Evolutionary conservation across 1,284 basidiomycete species (phyloP).

Genomic region (Phaffia rhodozyma): DNA sequence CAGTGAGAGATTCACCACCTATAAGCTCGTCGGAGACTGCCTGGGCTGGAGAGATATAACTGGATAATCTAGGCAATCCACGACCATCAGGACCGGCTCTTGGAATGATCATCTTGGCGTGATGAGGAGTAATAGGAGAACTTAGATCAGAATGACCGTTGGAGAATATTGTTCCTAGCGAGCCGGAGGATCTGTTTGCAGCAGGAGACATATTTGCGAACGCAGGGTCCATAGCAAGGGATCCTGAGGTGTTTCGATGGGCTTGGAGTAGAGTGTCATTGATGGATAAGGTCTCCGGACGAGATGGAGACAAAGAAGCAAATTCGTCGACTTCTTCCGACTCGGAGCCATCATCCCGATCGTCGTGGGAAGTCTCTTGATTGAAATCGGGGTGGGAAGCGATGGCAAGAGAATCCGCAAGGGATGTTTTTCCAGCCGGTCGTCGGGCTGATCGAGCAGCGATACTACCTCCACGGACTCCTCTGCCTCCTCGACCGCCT

Average conservation of each 20-base stretch:
- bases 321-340: conserved; percentile 17
- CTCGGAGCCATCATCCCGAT: conserved; percentile 24
- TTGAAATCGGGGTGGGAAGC: neutral
- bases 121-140: conserved; percentile 8
- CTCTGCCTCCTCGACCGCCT: conserved; percentile 24
- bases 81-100: conserved; percentile 22
- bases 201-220: conserved; percentile 5
- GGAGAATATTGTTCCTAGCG: neutral
- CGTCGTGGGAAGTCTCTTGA: conserved; percentile 17
- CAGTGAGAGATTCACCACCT: conserved; percentile 1
- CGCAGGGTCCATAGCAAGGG: conserved; percentile 3
- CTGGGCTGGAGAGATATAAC: conserved; percentile 30
- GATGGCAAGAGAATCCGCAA: conserved; percentile 6
- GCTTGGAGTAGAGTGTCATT: neutral
- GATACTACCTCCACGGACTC: neutral
- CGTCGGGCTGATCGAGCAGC: neutral
- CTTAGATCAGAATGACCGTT: neutral
- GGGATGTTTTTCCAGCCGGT: neutral
- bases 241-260: neutral
- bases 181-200: neutral
- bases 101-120: neutral
- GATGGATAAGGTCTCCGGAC: neutral
- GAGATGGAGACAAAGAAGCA: neutral
- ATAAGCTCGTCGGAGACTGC: conserved; percentile 22
- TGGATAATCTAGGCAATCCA: conserved; percentile 27